phyloP scores from a whole-genome alignment of 2,329 filamentous ascomycete species.

The Colletotrichum sansevieriae region DNA sequence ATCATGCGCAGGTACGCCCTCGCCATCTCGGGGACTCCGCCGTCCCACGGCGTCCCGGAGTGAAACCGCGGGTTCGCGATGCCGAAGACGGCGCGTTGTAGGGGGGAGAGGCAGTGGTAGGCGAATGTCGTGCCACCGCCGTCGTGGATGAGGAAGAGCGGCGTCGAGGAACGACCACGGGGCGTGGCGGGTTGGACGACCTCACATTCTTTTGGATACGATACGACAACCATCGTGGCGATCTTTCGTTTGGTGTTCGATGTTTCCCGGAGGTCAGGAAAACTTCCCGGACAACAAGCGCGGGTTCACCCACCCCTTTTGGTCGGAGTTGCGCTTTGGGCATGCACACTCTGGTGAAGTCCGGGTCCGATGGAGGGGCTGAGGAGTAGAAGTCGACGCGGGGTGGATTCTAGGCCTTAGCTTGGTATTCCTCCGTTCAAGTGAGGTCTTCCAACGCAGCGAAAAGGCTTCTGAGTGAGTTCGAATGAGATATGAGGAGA shows the following conservation, averaged over 20 bases:
- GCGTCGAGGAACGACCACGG: conserved; percentile 48
- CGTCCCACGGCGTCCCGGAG: conserved; percentile 60
- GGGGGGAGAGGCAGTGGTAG: conserved; percentile 65
- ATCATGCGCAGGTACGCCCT: conserved; percentile 62
- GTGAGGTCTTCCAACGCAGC: neutral
- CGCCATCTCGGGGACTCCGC: conserved; percentile 68
- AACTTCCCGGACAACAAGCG: neutral
- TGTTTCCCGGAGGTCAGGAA: neutral
- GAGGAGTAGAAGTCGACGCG: neutral
- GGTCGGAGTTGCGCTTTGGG: conserved; percentile 11
- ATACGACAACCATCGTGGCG: conserved; percentile 16
- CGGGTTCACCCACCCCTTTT: neutral
- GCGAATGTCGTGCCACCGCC: conserved; percentile 71
- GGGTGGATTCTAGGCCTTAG: neutral
- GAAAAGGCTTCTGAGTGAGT: neutral
- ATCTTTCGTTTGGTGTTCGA: neutral
- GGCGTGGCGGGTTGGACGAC: conserved; percentile 36
- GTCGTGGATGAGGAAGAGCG: conserved; percentile 70
- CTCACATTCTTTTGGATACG: conserved; percentile 34
- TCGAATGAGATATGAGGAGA: neutral
- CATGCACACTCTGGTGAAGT: neutral
- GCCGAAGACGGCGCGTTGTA: conserved; percentile 64
- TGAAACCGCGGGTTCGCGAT: conserved; percentile 68
- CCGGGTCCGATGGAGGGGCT: neutral
- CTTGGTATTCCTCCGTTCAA: neutral